Evolutionary conservation across 2,329 filamentous ascomycete species (phyloP), one percentile per base, ranked within the genome.

Genomic region (Aspergillus sp.): DNA sequence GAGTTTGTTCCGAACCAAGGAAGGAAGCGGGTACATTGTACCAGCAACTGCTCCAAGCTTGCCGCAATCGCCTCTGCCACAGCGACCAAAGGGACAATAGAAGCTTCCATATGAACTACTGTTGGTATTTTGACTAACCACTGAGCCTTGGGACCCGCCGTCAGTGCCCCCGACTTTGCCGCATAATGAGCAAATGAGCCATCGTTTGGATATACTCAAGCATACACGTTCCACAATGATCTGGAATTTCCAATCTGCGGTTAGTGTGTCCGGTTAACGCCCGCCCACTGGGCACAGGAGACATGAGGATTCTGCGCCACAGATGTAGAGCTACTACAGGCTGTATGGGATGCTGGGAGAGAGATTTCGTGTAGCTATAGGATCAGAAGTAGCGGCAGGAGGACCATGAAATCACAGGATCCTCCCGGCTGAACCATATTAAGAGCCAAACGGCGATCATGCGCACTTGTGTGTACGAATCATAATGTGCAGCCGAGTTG

Each of bases 1-100:
- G 69, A 73, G 71, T 74, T 73, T 70, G 61, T 52, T 50, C 63
- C 66, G 73, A 75, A 66, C 73, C 73, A 75, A 68, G 73, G 73
- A 68, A 66, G 60, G 56, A 64, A 69, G 72, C 71, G 72, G 71
- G 70, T 73, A 73, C 70, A 27, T 36, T 60, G 65, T 58, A 68
- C 70, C 66, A 68, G 68, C 52, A 51, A 53, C 36, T 17, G 36
- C 23, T 41, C 41, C 48, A 39, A 47, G 49, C 58, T 48, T 47
- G 17, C 38, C 44, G 41, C 21, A 48, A 48, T 48, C 48, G 39
- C 39, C 38, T 49, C 36, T 61, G 42, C 42, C 55, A 48, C 59
- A 36, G 55, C 56, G 52, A 47, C 42, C 32, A 36, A 57, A 38
- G 23, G 11, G 47, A 49, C 15, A 49, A 17, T 30, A 27, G 30